phyloP scores from a whole-genome alignment of 495 filamentous ascomycete genomes.

The Xylaria cubensis region DNA sequence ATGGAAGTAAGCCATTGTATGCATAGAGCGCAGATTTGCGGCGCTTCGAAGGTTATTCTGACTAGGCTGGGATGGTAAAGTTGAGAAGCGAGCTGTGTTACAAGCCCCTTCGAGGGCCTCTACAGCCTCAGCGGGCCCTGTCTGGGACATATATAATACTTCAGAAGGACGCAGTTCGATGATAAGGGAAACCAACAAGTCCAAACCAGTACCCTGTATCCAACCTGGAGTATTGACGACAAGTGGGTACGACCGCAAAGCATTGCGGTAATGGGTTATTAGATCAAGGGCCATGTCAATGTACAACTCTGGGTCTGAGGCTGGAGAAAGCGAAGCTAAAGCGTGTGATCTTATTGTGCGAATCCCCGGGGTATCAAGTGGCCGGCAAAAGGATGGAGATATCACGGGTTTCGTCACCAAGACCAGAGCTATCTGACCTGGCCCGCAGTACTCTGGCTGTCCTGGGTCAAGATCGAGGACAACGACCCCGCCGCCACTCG shows the following conservation, averaged over 20 bases:
- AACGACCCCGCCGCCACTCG: constrained; percentile 51
- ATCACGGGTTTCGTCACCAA: constrained; percentile 69
- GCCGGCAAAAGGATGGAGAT: constrained; percentile 77
- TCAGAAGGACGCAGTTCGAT: constrained; percentile 56
- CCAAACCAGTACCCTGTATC: constrained; percentile 77
- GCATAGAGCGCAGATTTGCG: constrained; percentile 76
- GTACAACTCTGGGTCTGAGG: constrained; percentile 74
- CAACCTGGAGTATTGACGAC: constrained; percentile 85
- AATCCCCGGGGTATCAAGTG: constrained; percentile 44
- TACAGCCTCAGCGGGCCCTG: constrained; percentile 69
- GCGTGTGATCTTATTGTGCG: constrained; percentile 69
- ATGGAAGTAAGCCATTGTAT: constrained; percentile 82
- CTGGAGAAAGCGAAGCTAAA: constrained; percentile 72
- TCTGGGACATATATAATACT: constrained; percentile 77
- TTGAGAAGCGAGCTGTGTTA: constrained; percentile 44
- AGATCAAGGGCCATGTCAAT: constrained; percentile 72
- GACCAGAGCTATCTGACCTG: constrained; percentile 77
- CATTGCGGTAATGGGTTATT: constrained; percentile 65
- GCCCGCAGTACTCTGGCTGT: constrained; percentile 80
- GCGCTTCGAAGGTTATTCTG: constrained; percentile 69
- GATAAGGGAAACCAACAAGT: constrained; percentile 71
- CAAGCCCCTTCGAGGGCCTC: constrained; percentile 58
- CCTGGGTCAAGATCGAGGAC: constrained; percentile 85
- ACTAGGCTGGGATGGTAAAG: constrained; percentile 65
- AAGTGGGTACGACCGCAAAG: constrained; percentile 59